A percentile compares a stretch with the other conserved stretches of the same genome.
Conservation (phyloP, 306 rosid species). For the Trifolium dubium region DNA sequence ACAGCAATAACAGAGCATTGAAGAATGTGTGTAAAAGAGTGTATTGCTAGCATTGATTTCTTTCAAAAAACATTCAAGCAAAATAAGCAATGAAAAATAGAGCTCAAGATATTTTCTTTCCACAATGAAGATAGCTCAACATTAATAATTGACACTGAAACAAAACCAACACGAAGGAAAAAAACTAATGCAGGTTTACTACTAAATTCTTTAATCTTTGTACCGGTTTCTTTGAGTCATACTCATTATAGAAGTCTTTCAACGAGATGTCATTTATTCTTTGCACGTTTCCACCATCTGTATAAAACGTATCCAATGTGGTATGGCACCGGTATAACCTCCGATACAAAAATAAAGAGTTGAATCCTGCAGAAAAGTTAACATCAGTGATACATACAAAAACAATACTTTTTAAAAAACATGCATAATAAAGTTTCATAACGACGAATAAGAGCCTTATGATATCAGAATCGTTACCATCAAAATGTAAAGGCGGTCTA, state of each 20-base stretch:
- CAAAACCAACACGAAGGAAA: slow-evolving; percentile 16
- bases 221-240: slow-evolving; percentile 94
- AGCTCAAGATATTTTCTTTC: slow-evolving; percentile 20
- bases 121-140: slow-evolving; percentile 15
- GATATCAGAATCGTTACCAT: slow-evolving; percentile 60
- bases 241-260: slow-evolving; percentile 60
- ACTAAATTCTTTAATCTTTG: slow-evolving; percentile 21
- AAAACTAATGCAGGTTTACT: slow-evolving; percentile 9
- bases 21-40: slow-evolving; percentile 19
- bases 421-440: not conserved
- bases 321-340: slow-evolving; percentile 83
- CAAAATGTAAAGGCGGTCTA: slow-evolving; percentile 58
- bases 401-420: slow-evolving; percentile 8
- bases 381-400: slow-evolving; percentile 19
- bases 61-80: slow-evolving; percentile 11
- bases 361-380: slow-evolving; percentile 72
- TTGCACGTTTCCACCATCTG: slow-evolving; percentile 77
- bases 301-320: slow-evolving; percentile 68
- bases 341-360: slow-evolving; percentile 77
- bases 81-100: slow-evolving; percentile 32
- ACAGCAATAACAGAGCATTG: not conserved
- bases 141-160: slow-evolving; percentile 19
- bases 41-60: not conserved
- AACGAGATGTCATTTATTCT: slow-evolving; percentile 61
- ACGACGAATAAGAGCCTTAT: slow-evolving; percentile 4